Conservation (phyloP, 2,329 filamentous ascomycete species). For the Aspergillus cejpii region DNA sequence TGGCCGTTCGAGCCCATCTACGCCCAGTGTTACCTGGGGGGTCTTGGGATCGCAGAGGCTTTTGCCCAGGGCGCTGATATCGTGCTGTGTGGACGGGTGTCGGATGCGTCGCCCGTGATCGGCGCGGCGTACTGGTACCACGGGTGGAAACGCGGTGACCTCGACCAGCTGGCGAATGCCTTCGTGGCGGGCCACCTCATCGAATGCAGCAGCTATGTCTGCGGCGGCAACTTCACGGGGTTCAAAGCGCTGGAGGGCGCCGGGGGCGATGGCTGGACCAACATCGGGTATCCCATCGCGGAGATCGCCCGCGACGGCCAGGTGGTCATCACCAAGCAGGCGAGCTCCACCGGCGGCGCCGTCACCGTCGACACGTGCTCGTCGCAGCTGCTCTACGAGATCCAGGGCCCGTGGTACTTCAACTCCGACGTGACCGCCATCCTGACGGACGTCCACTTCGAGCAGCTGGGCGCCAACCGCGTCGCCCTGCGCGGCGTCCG, state of each 20-base stretch:
- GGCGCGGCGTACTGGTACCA: conserved; percentile 41
- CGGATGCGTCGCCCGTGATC: conserved; percentile 42
- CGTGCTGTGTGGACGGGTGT: conserved; percentile 41
- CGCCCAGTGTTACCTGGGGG: conserved; percentile 35
- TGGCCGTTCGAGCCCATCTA: conserved; percentile 33
- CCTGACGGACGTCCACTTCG: conserved; percentile 47
- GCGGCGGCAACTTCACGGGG: conserved; percentile 41
- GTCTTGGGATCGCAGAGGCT: conserved; percentile 35
- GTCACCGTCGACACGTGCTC: conserved; percentile 47
- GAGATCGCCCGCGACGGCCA: conserved; percentile 39
- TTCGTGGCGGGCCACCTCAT: conserved; percentile 37
- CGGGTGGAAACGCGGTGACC: conserved; percentile 34
- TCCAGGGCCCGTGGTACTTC: conserved; percentile 52
- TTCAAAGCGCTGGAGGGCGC: conserved; percentile 33
- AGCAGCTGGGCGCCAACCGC: conserved; percentile 46
- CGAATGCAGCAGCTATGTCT: conserved; percentile 41
- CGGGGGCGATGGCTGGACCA: conserved; percentile 34
- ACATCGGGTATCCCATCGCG: conserved; percentile 44
- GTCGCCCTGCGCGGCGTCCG: conserved; percentile 46
- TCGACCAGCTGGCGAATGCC: conserved; percentile 37
- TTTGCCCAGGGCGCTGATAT: conserved; percentile 41
- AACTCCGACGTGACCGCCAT: conserved; percentile 53
- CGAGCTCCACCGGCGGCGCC: conserved; percentile 34
- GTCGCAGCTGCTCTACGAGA: conserved; percentile 50
- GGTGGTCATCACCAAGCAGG: conserved; percentile 43